Evolutionary conservation across 2,329 filamentous ascomycete genomes (phyloP), one percentile per base, ranked within the genome.

Genomic region (Pseudopyrenochaeta lycopersici): DNA sequence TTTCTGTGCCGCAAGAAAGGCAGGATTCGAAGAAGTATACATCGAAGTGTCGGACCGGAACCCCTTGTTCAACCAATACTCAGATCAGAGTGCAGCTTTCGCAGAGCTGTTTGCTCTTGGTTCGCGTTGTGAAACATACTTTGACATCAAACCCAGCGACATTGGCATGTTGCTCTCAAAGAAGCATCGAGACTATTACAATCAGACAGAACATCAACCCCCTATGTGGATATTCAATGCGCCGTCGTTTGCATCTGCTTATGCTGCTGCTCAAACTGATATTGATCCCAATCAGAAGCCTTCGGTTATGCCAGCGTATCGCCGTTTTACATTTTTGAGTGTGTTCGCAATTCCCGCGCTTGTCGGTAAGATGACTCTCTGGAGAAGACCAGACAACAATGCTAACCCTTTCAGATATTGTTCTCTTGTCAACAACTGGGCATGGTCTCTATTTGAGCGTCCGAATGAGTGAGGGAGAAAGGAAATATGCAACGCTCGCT

Each of bases 271-370:
- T 12, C 80, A 83, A 57, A 82, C 82, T 4, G 82, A 84, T 61
- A 77, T 82, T n/a, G 78, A 84, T 45, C 79, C 79, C 0, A 70
- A 81, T 27, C 74, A 80, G 43, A 77, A 78, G 48, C 57, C 72
- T 6, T 77, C 77, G 11, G 59, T 74, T 9, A 75, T 83, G 68
- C 80, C 79, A 17, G 73, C 73, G 15, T 82, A 81, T 70, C 73
- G 82, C 63, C 60, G 81, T 61, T 83, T 86, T 54, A 84, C 83
- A 0, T 86, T 85, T 58, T 73, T 88, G 20, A 83, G 83, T 56
- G 84, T 88, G 29, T 88, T 88, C 60, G 85, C 84, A 9, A 80
- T 88, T 38, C 86, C 86, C 0, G 86, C 85, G 20, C 77, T 88
- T 45, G 78, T 88, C 35, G 70, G 70, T 72, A 64, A 52, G 67